Evolutionary conservation across 179 eudicot genomes (phyloP).

Genomic region (Amaranthus tricolor): DNA sequence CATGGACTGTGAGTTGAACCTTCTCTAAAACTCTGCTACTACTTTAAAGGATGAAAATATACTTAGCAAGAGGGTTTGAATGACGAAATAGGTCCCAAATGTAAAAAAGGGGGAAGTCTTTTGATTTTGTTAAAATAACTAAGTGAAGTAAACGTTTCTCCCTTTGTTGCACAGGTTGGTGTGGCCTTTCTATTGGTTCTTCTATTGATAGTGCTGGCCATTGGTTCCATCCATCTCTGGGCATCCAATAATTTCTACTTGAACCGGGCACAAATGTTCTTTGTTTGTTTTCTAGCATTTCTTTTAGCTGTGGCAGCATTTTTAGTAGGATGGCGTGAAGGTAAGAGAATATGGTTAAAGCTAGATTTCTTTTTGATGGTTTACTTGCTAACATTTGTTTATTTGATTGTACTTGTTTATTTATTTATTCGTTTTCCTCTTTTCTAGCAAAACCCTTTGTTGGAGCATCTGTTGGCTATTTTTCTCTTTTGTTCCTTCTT

Average conservation of each 20-base stretch:
- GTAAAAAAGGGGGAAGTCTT: background rate
- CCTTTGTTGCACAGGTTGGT: constrained; percentile 68
- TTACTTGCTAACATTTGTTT: constrained; percentile 6
- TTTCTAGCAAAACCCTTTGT: constrained; percentile 74
- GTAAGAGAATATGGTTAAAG: constrained; percentile 35
- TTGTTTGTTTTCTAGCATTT: constrained; percentile 90
- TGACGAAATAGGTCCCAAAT: no score
- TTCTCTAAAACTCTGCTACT: constrained; percentile 6
- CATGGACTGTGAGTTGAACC: constrained; percentile 79
- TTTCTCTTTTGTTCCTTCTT: constrained; percentile 84
- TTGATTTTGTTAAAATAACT: constrained; percentile 7
- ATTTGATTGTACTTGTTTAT: constrained; percentile 5
- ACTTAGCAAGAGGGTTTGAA: background rate
- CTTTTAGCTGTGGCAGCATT: constrained; percentile 94
- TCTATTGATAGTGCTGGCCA: constrained; percentile 77
- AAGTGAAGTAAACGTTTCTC: constrained; percentile 22
- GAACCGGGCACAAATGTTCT: constrained; percentile 84
- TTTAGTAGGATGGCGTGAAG: constrained; percentile 77
- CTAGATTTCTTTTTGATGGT: background rate
- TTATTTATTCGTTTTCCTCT: constrained; percentile 1
- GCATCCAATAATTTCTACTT: constrained; percentile 95
- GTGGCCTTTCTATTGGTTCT: constrained; percentile 88
- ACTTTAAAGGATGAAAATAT: background rate
- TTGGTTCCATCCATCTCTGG: constrained; percentile 95
- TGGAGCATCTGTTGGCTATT: constrained; percentile 98